Evolutionary conservation across 2,329 filamentous ascomycete genomes (phyloP), one percentile per base, ranked within the genome.

Genomic region (Exophiala lecanii-corni): DNA sequence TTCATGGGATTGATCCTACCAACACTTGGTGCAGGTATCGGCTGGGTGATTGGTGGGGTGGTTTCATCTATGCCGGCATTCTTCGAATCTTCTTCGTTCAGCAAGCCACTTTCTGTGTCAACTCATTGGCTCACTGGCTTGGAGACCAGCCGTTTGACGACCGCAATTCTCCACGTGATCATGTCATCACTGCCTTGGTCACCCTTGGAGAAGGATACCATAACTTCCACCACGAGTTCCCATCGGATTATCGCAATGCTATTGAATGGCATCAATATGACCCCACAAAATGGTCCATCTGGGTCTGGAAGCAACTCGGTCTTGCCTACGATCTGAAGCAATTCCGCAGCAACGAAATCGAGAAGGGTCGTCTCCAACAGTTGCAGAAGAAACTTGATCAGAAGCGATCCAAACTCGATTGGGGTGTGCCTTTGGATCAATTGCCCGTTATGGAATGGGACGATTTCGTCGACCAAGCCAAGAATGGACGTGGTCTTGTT

Each of bases 191-290:
- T 30, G 87, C 87, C 33, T 70, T 94, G 13, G 82, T 88, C 56
- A 94, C 87, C 32, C 82, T 94, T 16, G 87, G 87, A 36, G 87
- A 89, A 69, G 87, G 87, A 20, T 94, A 94, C 72, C 87, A 94
- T 77, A 94, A 94, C 76, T 94, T 94, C 77, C 87, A 94, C 71
- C 87, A 94, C 75, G 87, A 94, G 67, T 94, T 94, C 70, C 88
- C 88, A 41, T 91, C 86, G 9, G 87, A 94, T 67, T 94, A 92
- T 79, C 86, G 87, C 63, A 94, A 94, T 64, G 87, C 86, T 50
- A 91, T 92, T 56, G 75, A 88, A 68, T 94, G 87, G 86, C 84
- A 81, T 71, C 87, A 94, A 70, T 94, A 94, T 61, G 87, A 94
- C 65, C 87, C 87, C 35, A 94, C 87, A 65, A 94, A 94, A 73